A percentile compares a stretch with the other conserved stretches of the same genome.
phyloP scores from a whole-genome alignment of 495 filamentous ascomycete species.

The Penicillium flavigenum region DNA sequence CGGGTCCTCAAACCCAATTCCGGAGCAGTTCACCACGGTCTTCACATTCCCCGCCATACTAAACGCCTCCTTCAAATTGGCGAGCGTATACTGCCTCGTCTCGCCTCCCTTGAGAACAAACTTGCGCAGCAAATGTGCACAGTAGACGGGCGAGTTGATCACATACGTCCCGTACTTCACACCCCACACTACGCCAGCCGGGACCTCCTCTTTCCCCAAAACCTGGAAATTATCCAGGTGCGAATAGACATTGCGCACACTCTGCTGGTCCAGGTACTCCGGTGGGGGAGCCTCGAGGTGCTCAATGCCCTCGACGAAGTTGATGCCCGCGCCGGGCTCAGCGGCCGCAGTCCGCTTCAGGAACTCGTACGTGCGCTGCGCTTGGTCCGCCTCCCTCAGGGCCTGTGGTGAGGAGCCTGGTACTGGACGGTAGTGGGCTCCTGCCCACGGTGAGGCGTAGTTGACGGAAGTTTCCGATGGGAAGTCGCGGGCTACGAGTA shows the following conservation, averaged over 20 bases:
- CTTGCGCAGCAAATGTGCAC: slow-evolving; percentile 51
- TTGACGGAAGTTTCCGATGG: slow-evolving; percentile 54
- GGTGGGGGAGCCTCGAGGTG: slow-evolving; percentile 54
- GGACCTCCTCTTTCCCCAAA: slow-evolving; percentile 40
- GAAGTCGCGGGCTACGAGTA: slow-evolving; percentile 58
- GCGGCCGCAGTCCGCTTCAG: slow-evolving; percentile 43
- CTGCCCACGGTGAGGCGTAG: slow-evolving; percentile 66
- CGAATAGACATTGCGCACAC: slow-evolving; percentile 28
- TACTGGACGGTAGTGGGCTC: slow-evolving; percentile 59
- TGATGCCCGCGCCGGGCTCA: slow-evolving; percentile 53
- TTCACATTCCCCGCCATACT: slow-evolving; percentile 37
- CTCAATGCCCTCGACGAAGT: slow-evolving; percentile 55
- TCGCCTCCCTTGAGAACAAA: slow-evolving; percentile 53
- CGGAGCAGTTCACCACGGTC: slow-evolving; percentile 59
- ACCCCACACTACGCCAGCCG: slow-evolving; percentile 52
- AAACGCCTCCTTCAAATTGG: slow-evolving; percentile 50
- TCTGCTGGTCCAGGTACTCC: slow-evolving; percentile 41
- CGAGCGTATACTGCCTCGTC: slow-evolving; percentile 44
- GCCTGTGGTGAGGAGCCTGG: slow-evolving; percentile 43
- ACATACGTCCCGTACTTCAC: slow-evolving; percentile 58
- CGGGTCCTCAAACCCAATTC: slow-evolving; percentile 52
- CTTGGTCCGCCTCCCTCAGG: slow-evolving; percentile 49
- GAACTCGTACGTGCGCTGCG: slow-evolving; percentile 50
- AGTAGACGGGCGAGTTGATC: slow-evolving; percentile 63
- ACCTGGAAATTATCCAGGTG: slow-evolving; percentile 47